Conservation (phyloP, 768 basidiomycete species). For the Lanmaoa rubissima region DNA sequence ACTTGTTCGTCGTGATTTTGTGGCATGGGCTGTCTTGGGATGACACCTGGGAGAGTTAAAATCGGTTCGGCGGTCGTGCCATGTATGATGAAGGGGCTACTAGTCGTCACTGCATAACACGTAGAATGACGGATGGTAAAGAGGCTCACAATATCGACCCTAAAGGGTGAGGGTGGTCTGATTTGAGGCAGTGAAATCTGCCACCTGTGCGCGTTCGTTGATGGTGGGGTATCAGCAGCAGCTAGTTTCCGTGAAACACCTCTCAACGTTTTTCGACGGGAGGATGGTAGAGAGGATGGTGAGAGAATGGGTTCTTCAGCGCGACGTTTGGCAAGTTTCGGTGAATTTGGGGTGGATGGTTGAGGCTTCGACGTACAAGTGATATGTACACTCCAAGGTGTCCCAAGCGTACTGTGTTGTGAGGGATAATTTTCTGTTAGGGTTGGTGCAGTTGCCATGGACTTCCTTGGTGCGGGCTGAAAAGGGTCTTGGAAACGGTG, state of each 20-base stretch:
- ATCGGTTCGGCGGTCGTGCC: constrained; percentile 26
- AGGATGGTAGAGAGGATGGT: background rate
- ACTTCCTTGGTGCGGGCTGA: background rate
- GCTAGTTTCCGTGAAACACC: constrained; percentile 6
- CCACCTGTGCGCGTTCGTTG: background rate
- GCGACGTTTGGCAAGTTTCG: constrained; percentile 11
- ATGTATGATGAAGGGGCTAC: constrained; percentile 31
- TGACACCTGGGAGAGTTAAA: constrained; percentile 8
- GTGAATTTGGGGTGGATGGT: background rate
- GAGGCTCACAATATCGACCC: constrained; percentile 26
- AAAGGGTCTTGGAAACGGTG: background rate
- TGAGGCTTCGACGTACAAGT: background rate
- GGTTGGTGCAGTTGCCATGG: background rate
- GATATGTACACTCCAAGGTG: background rate
- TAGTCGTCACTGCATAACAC: constrained; percentile 13
- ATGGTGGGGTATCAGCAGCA: background rate
- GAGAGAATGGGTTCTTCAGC: background rate
- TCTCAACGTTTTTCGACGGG: background rate
- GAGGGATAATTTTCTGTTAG: background rate
- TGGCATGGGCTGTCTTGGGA: background rate
- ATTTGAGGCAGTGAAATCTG: constrained; percentile 21
- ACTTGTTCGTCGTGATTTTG: constrained; percentile 6
- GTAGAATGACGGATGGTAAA: background rate
- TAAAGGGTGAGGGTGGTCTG: constrained; percentile 25
- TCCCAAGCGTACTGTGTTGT: background rate